Percentiles rank a stretch among this genome's conserved stretches.
phyloP scores from a whole-genome alignment of 192 early-diverging fungal genomes.

The Endogone sp. region DNA sequence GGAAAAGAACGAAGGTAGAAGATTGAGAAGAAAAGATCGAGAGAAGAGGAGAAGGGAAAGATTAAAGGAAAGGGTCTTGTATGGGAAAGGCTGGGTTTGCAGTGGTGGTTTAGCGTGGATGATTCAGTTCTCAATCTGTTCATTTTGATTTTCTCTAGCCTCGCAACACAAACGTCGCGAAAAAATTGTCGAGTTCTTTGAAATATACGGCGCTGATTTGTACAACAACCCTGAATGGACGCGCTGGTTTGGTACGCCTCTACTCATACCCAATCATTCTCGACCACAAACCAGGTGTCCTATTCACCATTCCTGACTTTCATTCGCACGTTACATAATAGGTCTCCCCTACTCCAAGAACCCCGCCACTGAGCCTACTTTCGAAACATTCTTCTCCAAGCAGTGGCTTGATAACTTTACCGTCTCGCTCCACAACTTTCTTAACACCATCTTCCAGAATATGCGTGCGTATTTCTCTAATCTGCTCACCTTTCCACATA shows the following conservation, averaged over 20 bases:
- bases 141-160: constrained; percentile 27
- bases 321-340: constrained; percentile 11
- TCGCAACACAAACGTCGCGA: constrained; percentile 51
- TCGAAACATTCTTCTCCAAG: constrained; percentile 57
- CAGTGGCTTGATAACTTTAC: constrained; percentile 61
- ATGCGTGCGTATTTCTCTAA: constrained; percentile 54
- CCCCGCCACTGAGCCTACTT: constrained; percentile 50
- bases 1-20: not conserved
- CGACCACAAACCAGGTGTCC: no score
- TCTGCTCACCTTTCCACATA: not conserved
- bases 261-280: not conserved
- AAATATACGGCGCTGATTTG: constrained; percentile 51
- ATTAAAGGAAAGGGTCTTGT: no score
- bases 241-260: constrained; percentile 55
- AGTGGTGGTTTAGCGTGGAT: no score
- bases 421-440: constrained; percentile 56
- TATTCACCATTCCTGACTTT: no score
- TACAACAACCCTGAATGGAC: constrained; percentile 54
- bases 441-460: constrained; percentile 58
- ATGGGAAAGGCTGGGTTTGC: no score
- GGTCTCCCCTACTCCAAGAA: constrained; percentile 56
- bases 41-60: no score
- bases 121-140: not conserved
- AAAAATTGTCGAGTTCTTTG: constrained; percentile 58
- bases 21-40: no score